These are phyloP conservation scores for Durotheca rogersii DNA, from an alignment of 495 filamentous ascomycete genomes.

Conservation along the genomic window DNA sequence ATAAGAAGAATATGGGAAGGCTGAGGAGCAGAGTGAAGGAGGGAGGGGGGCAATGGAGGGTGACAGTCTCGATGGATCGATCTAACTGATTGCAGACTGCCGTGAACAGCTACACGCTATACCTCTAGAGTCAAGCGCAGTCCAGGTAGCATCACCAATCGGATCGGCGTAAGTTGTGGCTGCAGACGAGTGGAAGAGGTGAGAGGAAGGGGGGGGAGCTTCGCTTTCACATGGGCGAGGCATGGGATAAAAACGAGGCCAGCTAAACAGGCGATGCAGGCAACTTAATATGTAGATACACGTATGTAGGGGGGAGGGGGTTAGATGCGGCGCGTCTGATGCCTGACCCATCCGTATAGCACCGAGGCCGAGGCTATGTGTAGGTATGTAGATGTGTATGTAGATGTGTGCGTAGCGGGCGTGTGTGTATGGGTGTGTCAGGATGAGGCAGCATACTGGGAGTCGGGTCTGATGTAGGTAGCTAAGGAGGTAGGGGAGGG, in stretches of 20 bases:
- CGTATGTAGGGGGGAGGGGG: background rate
- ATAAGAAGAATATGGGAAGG: no score
- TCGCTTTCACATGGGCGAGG: no score
- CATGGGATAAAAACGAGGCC: no score
- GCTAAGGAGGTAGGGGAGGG: no score
- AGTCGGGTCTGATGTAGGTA: no score
- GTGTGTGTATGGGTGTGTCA: background rate
- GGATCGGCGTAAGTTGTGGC: constrained; percentile 8
- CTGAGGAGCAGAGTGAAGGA: no score
- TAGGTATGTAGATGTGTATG: no score
- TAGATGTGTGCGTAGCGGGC: background rate
- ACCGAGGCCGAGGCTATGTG: background rate
- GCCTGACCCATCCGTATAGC: background rate
- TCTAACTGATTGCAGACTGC: background rate
- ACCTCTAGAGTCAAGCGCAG: constrained; percentile 13
- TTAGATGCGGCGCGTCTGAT: background rate
- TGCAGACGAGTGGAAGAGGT: constrained; percentile 5
- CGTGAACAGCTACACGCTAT: constrained; percentile 8
- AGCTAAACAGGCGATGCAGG: no score
- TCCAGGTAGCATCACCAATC: constrained; percentile 2
- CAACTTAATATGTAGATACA: background rate
- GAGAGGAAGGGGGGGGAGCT: no score
- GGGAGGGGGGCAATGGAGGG: background rate
- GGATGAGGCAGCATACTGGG: no score
- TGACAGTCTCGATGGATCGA: background rate